Evolutionary conservation across 306 rosid genomes (phyloP), one percentile per base, ranked within the genome.

Genomic region (Begonia loranthoides): DNA sequence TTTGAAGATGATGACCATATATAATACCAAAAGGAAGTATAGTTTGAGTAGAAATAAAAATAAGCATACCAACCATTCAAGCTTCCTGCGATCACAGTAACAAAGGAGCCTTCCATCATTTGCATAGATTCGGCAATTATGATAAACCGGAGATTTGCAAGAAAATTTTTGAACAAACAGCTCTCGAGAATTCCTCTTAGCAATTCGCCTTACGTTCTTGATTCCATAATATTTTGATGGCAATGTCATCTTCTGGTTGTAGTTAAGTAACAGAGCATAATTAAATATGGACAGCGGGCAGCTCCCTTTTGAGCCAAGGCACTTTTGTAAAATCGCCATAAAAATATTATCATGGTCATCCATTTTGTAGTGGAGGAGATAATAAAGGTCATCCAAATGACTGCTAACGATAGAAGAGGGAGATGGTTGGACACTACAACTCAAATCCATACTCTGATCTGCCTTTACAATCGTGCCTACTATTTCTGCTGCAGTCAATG

Each of bases 71-170:
- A 66, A 90, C 95, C 99, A 90, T 70, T 86, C 87, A 55, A 90
- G 92, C 74, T 90, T 90, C 74, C 79, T 81, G 52, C 72, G 73
- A 69, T 90, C 99, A 65, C 92, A 90, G 71, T 90, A 90, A 79
- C 97, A 90, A 57, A 90, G 99, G 61, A 90, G 63, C 65, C 94
- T 72, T 47, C 95, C 95, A 62, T 90, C 99, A 78, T 76, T 78
- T 62, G 99, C 99, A 78, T 61, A 90, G 64, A 90, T 90, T 67
- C 86, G 76, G 63, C 86, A 90, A 72, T 90, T 90, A 73, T 86
- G 95, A 76, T 90, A 90, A 74, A 90, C 95, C 22, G 95, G 95
- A 61, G 95, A 51, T 67, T 90, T 90, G 78, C 95, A 90, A 28
- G 99, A 86, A 68, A 90, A 74, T 28, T 90, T 82, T 67, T 90